These are phyloP conservation scores for Pseudopithomyces chartarum DNA, from an alignment of 2,329 filamentous ascomycete species.

Conservation along the genomic window DNA sequence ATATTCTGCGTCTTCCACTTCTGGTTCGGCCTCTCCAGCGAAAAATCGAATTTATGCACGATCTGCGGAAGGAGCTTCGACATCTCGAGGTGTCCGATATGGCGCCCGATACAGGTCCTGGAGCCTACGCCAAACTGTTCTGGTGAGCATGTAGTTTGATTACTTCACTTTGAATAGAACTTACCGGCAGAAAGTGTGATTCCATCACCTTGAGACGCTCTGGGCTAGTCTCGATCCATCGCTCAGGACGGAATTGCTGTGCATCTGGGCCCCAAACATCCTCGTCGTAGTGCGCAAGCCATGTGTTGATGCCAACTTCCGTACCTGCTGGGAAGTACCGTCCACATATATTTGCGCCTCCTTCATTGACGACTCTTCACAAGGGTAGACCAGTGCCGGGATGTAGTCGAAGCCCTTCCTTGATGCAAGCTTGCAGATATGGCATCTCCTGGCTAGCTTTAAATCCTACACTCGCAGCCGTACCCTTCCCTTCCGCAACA, in stretches of 20 bases:
- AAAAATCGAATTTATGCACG: conserved; percentile 9
- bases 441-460: conserved; percentile 32
- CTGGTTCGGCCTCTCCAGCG: conserved; percentile 2
- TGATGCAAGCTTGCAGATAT: conserved; percentile 35
- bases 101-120: conserved; percentile 23
- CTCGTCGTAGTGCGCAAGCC: conserved; percentile 24
- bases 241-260: conserved; percentile 22
- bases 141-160: background rate
- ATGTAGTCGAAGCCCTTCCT: conserved; percentile 32
- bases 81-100: conserved; percentile 17
- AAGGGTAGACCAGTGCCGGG: conserved; percentile 29
- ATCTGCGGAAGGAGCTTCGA: conserved; percentile 13
- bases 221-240: conserved; percentile 21
- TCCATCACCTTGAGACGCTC: conserved; percentile 21
- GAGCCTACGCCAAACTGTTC: conserved; percentile 22
- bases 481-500: background rate
- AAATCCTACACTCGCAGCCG: conserved; percentile 16
- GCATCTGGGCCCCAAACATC: conserved; percentile 23
- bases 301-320: conserved; percentile 27
- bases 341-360: conserved; percentile 19
- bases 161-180: background rate
- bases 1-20: conserved; percentile 13
- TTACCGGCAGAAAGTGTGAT: conserved; percentile 22
- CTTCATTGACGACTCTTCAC: conserved; percentile 24
- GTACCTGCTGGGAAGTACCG: conserved; percentile 25